Evolutionary conservation across 2,329 filamentous ascomycete genomes (phyloP).

Genomic region (Colletotrichum brevisporum): DNA sequence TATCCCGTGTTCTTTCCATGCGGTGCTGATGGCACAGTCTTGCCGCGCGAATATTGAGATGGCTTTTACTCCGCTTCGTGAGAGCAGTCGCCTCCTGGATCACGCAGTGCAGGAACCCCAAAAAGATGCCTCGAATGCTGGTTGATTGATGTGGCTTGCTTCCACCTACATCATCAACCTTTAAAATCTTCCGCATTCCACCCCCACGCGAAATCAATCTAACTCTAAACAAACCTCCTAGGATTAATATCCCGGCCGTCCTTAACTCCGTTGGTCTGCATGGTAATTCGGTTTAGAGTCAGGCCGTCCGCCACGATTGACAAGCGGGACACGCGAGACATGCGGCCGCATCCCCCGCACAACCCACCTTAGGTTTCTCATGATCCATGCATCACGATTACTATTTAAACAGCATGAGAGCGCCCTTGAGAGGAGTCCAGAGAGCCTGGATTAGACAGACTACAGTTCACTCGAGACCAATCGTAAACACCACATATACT

Average conservation of each 20-base stretch:
- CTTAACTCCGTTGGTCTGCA: constrained; percentile 22
- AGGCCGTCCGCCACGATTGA: neutral
- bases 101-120: no score
- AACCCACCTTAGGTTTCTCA: neutral
- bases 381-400: neutral
- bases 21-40: no score
- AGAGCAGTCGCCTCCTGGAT: no score
- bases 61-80: no score
- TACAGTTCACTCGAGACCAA: neutral
- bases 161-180: constrained; percentile 15
- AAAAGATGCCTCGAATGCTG: neutral
- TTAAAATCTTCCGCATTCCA: neutral
- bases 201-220: constrained; percentile 5
- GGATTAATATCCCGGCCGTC: neutral
- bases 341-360: constrained; percentile 15
- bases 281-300: neutral
- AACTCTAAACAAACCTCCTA: constrained; percentile 7
- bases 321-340: neutral
- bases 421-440: neutral
- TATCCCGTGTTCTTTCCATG: no score
- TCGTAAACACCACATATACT: neutral
- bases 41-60: no score
- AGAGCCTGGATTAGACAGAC: neutral
- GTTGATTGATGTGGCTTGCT: neutral
- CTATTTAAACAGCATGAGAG: constrained; percentile 17